These are phyloP conservation scores for Lodderomyces beijingensis DNA, from an alignment of 1,139 yeast genomes.

Conservation along the genomic window DNA sequence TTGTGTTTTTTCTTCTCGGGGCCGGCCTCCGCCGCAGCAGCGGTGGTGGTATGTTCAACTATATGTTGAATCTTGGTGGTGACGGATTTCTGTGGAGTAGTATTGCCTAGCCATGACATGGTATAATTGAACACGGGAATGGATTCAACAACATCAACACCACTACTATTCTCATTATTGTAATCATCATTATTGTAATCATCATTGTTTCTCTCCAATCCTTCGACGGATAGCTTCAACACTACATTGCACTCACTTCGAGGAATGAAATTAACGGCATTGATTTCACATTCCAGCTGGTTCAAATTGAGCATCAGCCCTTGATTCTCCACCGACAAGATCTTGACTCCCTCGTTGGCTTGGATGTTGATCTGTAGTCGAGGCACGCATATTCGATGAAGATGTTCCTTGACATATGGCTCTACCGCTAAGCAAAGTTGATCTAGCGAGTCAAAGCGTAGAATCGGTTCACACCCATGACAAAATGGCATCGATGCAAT, in stretches of 20 bases:
- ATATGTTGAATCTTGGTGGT: background rate
- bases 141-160: no score
- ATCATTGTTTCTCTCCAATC: no score
- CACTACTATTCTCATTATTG: conserved; percentile 2
- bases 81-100: background rate
- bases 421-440: conserved; percentile 13
- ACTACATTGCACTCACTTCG: background rate
- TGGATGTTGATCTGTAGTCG: conserved; percentile 8
- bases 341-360: conserved; percentile 4
- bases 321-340: conserved; percentile 18
- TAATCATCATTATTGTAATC: conserved; percentile 3
- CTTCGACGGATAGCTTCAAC: no score
- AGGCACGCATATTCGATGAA: conserved; percentile 11
- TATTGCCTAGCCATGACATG: conserved; percentile 6
- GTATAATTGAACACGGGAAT: conserved; percentile 8
- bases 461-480: conserved; percentile 14
- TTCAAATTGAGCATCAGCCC: background rate
- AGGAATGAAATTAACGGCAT: background rate
- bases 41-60: no score
- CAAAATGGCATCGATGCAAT: conserved; percentile 8
- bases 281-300: background rate
- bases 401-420: conserved; percentile 3
- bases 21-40: conserved; percentile 1
- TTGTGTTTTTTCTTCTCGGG: background rate
- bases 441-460: conserved; percentile 18